These are phyloP conservation scores for Ehretia macrophylla DNA, from an alignment of 257 asterid species.

Conservation along the genomic window DNA sequence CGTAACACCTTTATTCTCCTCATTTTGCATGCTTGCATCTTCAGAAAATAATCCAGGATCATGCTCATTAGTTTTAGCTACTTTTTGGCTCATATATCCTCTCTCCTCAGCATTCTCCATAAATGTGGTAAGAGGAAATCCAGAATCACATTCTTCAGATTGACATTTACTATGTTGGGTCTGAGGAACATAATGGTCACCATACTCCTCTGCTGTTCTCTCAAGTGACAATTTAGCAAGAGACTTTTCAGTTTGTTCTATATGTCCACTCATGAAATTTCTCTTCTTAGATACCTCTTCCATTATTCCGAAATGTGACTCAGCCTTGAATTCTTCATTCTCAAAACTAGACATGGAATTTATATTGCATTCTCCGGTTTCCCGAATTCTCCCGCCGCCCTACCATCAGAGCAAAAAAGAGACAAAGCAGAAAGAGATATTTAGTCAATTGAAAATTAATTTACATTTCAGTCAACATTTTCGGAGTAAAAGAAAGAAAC, in stretches of 20 bases:
- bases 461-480: too few species aligned
- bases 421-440: too few species aligned
- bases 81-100: conserved; percentile 11
- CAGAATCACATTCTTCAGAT: conserved; percentile 17
- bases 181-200: conserved; percentile 15
- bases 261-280: conserved; percentile 8
- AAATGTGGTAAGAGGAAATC: not conserved
- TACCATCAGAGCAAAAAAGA: not conserved
- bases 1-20: conserved; percentile 2
- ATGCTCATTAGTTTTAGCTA: conserved; percentile 19
- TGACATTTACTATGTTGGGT: conserved; percentile 21
- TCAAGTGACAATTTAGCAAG: conserved; percentile 27
- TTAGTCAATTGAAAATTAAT: not conserved
- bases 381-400: not conserved
- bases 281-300: conserved; percentile 23
- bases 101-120: conserved; percentile 9
- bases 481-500: too few species aligned
- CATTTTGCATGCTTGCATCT: conserved; percentile 12
- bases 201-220: conserved; percentile 19
- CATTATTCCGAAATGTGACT: conserved; percentile 19
- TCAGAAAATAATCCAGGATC: conserved; percentile 13
- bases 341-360: conserved; percentile 20
- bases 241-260: conserved; percentile 25
- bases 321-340: conserved; percentile 22
- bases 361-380: conserved; percentile 8